Evolutionary conservation across 1,284 basidiomycete genomes (phyloP).

Genomic region (Inonotus hispidus): DNA sequence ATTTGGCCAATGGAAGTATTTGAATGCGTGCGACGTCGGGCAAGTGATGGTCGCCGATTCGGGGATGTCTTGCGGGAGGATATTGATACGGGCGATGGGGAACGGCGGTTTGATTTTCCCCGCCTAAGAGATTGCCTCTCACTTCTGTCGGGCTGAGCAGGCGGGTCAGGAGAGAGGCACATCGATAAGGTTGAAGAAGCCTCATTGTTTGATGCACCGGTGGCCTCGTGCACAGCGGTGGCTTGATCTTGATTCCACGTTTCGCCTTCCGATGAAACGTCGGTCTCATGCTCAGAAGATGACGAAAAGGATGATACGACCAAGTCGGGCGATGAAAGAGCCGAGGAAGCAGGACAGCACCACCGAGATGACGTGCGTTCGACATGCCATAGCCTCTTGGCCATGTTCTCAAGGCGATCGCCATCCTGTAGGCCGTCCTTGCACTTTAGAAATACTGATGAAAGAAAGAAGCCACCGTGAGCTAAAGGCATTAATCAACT

Average conservation of each 20-base stretch:
- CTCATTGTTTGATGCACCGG: background rate
- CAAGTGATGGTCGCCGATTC: conserved; percentile 20
- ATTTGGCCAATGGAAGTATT: conserved; percentile 41
- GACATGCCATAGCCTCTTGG: conserved; percentile 81
- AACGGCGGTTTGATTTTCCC: background rate
- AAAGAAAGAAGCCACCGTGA: conserved; percentile 11
- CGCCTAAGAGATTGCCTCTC: conserved; percentile 1
- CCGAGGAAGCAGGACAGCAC: conserved; percentile 24
- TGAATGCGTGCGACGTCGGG: conserved; percentile 26
- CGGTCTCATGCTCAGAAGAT: conserved; percentile 18
- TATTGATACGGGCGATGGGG: background rate
- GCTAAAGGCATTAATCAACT: conserved; percentile 13
- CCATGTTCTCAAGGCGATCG: conserved; percentile 75
- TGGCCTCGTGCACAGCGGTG: background rate
- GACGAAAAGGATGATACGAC: conserved; percentile 13
- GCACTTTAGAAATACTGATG: conserved; percentile 77
- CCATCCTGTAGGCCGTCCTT: conserved; percentile 75
- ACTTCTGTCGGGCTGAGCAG: background rate
- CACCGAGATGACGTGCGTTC: conserved; percentile 41
- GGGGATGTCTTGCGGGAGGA: conserved; percentile 14
- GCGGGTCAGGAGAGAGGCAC: background rate
- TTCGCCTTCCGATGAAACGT: conserved; percentile 21
- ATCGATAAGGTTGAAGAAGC: background rate
- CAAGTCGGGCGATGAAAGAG: conserved; percentile 7
- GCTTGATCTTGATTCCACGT: conserved; percentile 13